Conservation (phyloP, 2,329 filamentous ascomycete genomes). For the Raffaelea deltoideospora region DNA sequence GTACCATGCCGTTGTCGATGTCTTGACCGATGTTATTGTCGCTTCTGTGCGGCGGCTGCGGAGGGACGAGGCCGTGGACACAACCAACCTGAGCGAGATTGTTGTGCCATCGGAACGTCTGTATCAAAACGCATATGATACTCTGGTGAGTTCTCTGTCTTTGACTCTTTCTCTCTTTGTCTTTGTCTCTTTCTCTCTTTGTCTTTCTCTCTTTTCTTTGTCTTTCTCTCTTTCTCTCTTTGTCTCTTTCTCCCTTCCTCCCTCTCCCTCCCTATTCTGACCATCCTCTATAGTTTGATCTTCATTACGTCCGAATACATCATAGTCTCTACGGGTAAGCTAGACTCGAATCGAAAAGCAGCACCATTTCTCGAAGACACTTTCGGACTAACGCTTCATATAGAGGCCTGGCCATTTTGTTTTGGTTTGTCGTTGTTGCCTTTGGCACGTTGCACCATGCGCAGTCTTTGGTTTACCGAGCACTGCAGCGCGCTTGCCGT, state of each 20-base stretch:
- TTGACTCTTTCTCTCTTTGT: too few species aligned
- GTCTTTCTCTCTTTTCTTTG: too few species aligned
- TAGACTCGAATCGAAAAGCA: too few species aligned
- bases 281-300: too few species aligned
- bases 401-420: too few species aligned
- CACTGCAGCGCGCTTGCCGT: too few species aligned
- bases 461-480: not conserved
- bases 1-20: constrained; percentile 15
- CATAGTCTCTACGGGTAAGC: too few species aligned
- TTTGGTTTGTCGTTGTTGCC: constrained; percentile 22
- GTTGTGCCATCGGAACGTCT: constrained; percentile 20
- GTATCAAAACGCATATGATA: constrained; percentile 21
- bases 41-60: constrained; percentile 15
- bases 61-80: constrained; percentile 11
- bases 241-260: not conserved
- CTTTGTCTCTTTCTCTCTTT: too few species aligned
- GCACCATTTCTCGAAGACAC: too few species aligned
- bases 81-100: constrained; percentile 13
- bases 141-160: constrained; percentile 18
- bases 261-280: not conserved
- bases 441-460: constrained; percentile 12
- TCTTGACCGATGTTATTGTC: constrained; percentile 20
- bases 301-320: too few species aligned
- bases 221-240: too few species aligned
- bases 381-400: too few species aligned